A percentile compares a stretch with the other conserved stretches of the same genome.
Conservation (phyloP, 306 rosid species). For the Citrullus mucosospermus region DNA sequence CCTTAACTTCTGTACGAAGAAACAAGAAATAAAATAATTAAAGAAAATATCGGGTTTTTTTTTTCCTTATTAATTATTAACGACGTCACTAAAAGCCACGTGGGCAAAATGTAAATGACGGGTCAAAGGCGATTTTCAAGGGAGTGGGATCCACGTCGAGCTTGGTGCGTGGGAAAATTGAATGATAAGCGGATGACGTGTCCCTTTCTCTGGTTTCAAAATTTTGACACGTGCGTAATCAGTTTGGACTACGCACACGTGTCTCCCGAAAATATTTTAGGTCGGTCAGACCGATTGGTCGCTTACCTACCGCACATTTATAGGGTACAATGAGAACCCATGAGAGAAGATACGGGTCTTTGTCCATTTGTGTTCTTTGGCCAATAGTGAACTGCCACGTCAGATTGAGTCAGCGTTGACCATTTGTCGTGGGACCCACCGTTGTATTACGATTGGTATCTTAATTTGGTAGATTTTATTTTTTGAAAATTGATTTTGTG, state of each 20-base stretch:
- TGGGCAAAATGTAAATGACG: background rate
- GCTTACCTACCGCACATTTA: background rate
- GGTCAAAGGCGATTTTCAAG: background rate
- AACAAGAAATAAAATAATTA: background rate
- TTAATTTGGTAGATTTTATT: background rate
- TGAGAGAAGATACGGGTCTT: background rate
- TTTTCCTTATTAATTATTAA: background rate
- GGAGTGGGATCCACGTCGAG: background rate
- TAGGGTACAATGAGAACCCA: background rate
- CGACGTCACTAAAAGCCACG: background rate
- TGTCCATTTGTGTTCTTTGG: background rate
- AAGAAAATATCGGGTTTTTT: background rate
- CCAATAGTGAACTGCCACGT: background rate
- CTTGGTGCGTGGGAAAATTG: background rate
- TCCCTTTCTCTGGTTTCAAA: background rate
- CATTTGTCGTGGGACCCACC: background rate
- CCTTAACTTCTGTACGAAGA: background rate
- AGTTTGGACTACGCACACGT: background rate
- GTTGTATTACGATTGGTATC: background rate
- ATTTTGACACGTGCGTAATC: background rate
- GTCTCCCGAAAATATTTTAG: background rate
- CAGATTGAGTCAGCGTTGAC: background rate
- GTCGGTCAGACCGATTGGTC: slow-evolving; percentile 1
- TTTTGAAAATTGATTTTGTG: background rate
- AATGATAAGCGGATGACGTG: background rate